Percentiles rank a stretch among this genome's conserved stretches.
Conservation (phyloP, 768 basidiomycete genomes). For the Chlorophyllum brunneum region DNA sequence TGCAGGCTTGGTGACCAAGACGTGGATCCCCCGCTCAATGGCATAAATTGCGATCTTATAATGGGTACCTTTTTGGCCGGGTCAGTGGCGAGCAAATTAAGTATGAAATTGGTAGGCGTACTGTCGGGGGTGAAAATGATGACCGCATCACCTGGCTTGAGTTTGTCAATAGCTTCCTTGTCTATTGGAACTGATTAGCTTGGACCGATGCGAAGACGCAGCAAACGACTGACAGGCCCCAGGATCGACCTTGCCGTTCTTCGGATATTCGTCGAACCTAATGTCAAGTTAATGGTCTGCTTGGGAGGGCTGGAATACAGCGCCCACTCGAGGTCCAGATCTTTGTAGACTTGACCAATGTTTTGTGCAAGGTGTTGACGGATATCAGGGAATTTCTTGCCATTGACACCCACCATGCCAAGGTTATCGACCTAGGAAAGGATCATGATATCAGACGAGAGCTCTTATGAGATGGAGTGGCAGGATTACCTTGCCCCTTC, state of each 20-base stretch:
- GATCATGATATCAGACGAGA: background rate
- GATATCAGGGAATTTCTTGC: slow-evolving; percentile 84
- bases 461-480: background rate
- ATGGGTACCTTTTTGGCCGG: slow-evolving; percentile 60
- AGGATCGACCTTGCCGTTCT: slow-evolving; percentile 61
- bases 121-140: slow-evolving; percentile 93
- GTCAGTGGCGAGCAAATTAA: background rate
- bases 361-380: slow-evolving; percentile 77
- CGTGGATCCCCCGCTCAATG: slow-evolving; percentile 80
- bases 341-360: slow-evolving; percentile 80
- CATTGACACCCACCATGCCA: slow-evolving; percentile 88
- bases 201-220: background rate
- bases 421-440: slow-evolving; percentile 59
- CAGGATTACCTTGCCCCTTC: slow-evolving; percentile 63
- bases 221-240: slow-evolving; percentile 67
- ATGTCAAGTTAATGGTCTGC: background rate
- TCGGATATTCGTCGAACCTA: slow-evolving; percentile 80
- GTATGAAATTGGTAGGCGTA: slow-evolving; percentile 28
- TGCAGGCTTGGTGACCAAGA: slow-evolving; percentile 91
- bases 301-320: background rate
- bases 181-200: slow-evolving; percentile 39
- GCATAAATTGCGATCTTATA: slow-evolving; percentile 84
- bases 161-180: slow-evolving; percentile 72
- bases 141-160: slow-evolving; percentile 82
- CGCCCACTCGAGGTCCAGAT: slow-evolving; percentile 63